Conservation (phyloP, 2,329 filamentous ascomycete species). For the Neonectria faginata region DNA sequence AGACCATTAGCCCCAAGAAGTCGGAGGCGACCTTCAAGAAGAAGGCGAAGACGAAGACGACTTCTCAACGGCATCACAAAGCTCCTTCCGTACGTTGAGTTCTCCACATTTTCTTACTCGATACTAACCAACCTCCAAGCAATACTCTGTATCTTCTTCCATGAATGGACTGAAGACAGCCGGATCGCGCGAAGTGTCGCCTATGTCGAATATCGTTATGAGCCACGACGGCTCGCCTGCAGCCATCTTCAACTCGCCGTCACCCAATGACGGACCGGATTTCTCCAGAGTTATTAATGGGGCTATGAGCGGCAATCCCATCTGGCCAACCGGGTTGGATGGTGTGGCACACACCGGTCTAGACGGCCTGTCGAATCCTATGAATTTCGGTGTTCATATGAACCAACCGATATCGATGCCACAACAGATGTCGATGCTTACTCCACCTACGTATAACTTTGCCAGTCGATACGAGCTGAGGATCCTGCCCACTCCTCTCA, state of each 20-base stretch:
- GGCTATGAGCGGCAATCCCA: slow-evolving; percentile 35
- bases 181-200: slow-evolving; percentile 66
- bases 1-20: slow-evolving; percentile 49
- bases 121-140: slow-evolving; percentile 54
- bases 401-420: slow-evolving; percentile 48
- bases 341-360: slow-evolving; percentile 39
- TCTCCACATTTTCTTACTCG: neutral
- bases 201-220: slow-evolving; percentile 62
- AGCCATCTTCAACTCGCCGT: slow-evolving; percentile 61
- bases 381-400: slow-evolving; percentile 45
- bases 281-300: slow-evolving; percentile 51
- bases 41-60: slow-evolving; percentile 56
- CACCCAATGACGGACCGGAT: slow-evolving; percentile 56
- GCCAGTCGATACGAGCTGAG: slow-evolving; percentile 60
- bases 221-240: slow-evolving; percentile 66
- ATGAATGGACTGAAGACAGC: slow-evolving; percentile 61
- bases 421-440: slow-evolving; percentile 46
- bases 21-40: slow-evolving; percentile 43
- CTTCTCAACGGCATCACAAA: slow-evolving; percentile 45
- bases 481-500: slow-evolving; percentile 76
- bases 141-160: slow-evolving; percentile 63
- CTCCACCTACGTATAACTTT: slow-evolving; percentile 46
- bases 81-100: slow-evolving; percentile 54
- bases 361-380: slow-evolving; percentile 41
- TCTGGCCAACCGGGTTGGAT: slow-evolving; percentile 53